Evolutionary conservation across 2,329 filamentous ascomycete species (phyloP).

Genomic region (Penicillium digitatum): DNA sequence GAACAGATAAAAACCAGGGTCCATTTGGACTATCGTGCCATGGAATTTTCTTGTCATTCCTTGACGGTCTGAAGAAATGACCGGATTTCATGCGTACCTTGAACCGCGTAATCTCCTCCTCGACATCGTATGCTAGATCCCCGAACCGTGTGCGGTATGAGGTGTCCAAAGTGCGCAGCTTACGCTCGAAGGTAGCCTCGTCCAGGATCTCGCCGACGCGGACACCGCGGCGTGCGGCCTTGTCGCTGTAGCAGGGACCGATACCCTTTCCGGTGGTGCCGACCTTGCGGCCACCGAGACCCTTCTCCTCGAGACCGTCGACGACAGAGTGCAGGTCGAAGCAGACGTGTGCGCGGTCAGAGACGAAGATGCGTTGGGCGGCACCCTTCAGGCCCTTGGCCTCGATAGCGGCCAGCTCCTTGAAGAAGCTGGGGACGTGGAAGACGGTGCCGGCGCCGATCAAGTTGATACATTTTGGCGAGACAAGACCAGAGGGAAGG

Average conservation of each 20-base stretch:
- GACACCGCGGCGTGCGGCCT: slow-evolving; percentile 57
- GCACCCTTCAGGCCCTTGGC: slow-evolving; percentile 43
- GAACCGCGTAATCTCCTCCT: slow-evolving; percentile 57
- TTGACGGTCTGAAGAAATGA: background rate
- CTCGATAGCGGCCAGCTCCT: slow-evolving; percentile 44
- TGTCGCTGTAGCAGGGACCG: slow-evolving; percentile 60
- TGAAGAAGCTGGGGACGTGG: slow-evolving; percentile 48
- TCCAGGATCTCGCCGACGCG: slow-evolving; percentile 57
- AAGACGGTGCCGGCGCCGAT: slow-evolving; percentile 48
- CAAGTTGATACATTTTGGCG: slow-evolving; percentile 45
- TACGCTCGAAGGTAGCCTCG: slow-evolving; percentile 53
- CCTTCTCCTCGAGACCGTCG: slow-evolving; percentile 46
- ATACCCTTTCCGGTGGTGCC: slow-evolving; percentile 51
- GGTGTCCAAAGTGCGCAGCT: slow-evolving; percentile 50
- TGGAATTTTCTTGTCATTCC: background rate
- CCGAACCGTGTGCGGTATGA: slow-evolving; percentile 57
- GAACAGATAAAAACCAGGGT: background rate
- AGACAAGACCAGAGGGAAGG: slow-evolving; percentile 45
- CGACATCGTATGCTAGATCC: slow-evolving; percentile 56
- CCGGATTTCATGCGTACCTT: slow-evolving; percentile 41
- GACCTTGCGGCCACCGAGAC: slow-evolving; percentile 44
- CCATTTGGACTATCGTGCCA: background rate
- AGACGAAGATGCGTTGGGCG: slow-evolving; percentile 44
- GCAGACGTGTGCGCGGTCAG: slow-evolving; percentile 46
- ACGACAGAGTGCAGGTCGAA: slow-evolving; percentile 46